phyloP scores from a whole-genome alignment of 2,329 filamentous ascomycete genomes.

The Coniochaeta prunicola region DNA sequence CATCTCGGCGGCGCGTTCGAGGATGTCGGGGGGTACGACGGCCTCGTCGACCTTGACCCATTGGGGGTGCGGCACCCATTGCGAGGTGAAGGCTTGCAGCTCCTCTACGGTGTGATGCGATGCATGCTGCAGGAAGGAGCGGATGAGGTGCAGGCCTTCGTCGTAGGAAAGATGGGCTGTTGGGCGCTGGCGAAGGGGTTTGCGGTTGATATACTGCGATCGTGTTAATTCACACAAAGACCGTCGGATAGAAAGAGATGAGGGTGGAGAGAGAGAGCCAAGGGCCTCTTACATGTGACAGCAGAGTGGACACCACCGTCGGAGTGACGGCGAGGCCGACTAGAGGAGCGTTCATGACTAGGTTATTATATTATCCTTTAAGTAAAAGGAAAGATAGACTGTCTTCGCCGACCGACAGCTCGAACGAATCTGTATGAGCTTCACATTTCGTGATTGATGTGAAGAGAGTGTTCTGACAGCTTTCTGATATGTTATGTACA shows the following conservation, averaged over 20 bases:
- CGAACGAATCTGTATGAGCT: neutral
- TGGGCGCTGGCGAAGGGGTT: constrained; percentile 67
- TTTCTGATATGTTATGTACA: neutral
- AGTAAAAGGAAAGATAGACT: neutral
- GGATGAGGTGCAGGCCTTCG: constrained; percentile 81
- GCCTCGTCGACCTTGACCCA: constrained; percentile 78
- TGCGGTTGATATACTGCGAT: constrained; percentile 71
- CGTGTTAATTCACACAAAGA: no score
- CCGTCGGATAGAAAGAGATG: no score
- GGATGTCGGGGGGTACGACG: constrained; percentile 54
- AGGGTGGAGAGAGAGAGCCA: neutral
- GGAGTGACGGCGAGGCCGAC: constrained; percentile 81
- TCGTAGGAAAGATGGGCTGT: constrained; percentile 91
- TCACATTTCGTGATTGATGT: neutral
- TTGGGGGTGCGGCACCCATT: constrained; percentile 83
- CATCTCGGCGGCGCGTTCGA: constrained; percentile 58
- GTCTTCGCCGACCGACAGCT: neutral
- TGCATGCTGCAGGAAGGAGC: constrained; percentile 76
- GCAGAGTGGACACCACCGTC: constrained; percentile 76
- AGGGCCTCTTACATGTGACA: constrained; percentile 65
- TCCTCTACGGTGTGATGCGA: constrained; percentile 91
- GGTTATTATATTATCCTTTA: neutral
- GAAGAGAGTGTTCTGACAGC: neutral
- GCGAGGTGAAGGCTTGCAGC: constrained; percentile 80
- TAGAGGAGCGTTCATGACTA: constrained; percentile 64